Percentiles rank a stretch among this genome's conserved stretches.
Evolutionary conservation across 2,329 filamentous ascomycete species (phyloP).

Genomic region (Colletotrichum musae): DNA sequence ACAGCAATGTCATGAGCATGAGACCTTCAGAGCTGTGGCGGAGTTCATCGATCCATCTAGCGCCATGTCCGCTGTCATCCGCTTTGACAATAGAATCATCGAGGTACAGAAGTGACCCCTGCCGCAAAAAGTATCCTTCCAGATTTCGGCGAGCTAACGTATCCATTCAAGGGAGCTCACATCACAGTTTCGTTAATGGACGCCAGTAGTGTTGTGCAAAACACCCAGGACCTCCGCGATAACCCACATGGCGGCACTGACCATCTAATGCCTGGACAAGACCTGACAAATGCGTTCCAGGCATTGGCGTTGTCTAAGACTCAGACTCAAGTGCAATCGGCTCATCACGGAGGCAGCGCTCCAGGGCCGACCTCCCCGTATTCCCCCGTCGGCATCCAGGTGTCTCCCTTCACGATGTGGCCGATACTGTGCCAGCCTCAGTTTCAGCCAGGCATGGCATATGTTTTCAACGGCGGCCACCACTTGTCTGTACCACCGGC

Average conservation of each 20-base stretch:
- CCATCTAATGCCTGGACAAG: slow-evolving; percentile 3
- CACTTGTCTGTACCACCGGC: slow-evolving; percentile 9
- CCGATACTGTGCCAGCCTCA: slow-evolving; percentile 52
- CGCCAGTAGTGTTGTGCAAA: neutral
- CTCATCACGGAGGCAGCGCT: slow-evolving; percentile 4
- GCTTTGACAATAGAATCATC: slow-evolving; percentile 30
- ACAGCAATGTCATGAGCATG: slow-evolving; percentile 14
- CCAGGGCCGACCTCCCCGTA: slow-evolving; percentile 7
- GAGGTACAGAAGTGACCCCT: slow-evolving; percentile 20
- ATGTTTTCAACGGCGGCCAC: slow-evolving; percentile 46
- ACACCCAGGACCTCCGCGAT: neutral
- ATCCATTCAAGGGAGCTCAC: slow-evolving; percentile 14
- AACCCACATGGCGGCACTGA: neutral
- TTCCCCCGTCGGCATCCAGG: slow-evolving; percentile 40
- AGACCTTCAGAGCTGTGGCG: slow-evolving; percentile 22
- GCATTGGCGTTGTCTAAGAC: slow-evolving; percentile 25
- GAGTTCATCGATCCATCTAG: slow-evolving; percentile 25
- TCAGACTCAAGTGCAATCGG: slow-evolving; percentile 2
- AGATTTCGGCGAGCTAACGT: neutral
- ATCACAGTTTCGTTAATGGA: slow-evolving; percentile 30
- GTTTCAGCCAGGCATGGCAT: slow-evolving; percentile 47
- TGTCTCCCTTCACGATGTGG: slow-evolving; percentile 49
- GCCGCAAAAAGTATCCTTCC: neutral
- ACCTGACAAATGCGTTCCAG: slow-evolving; percentile 33
- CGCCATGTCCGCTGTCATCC: slow-evolving; percentile 20